phyloP scores from a whole-genome alignment of 495 filamentous ascomycete species.

The Trichoderma virens region DNA sequence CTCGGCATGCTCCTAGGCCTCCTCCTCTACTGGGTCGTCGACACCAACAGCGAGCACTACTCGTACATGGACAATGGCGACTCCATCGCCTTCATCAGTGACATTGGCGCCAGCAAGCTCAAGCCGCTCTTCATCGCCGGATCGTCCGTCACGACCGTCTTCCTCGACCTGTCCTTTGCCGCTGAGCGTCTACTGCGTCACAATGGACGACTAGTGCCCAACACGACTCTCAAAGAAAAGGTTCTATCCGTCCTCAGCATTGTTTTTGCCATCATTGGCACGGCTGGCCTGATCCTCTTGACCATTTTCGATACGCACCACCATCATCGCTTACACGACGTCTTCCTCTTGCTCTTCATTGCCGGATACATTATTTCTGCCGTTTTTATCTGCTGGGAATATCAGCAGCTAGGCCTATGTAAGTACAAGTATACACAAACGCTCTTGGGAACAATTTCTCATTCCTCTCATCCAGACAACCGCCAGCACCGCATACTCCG shows the following conservation, averaged over 20 bases:
- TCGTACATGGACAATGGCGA: constrained; percentile 56
- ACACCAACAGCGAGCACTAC: constrained; percentile 52
- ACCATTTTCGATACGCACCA: constrained; percentile 73
- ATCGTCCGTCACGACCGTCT: constrained; percentile 68
- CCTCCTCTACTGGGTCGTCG: constrained; percentile 53
- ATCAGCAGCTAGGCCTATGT: constrained; percentile 60
- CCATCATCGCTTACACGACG: constrained; percentile 59
- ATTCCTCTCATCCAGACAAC: constrained; percentile 40
- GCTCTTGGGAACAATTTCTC: neutral
- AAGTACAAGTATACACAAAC: neutral
- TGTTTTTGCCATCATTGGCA: constrained; percentile 66
- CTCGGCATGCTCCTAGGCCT: constrained; percentile 52
- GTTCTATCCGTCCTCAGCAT: constrained; percentile 60
- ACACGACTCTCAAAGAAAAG: constrained; percentile 61
- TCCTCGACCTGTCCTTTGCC: constrained; percentile 74
- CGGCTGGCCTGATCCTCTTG: constrained; percentile 69
- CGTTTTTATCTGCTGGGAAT: constrained; percentile 81
- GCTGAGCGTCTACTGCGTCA: constrained; percentile 80
- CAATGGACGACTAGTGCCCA: constrained; percentile 60
- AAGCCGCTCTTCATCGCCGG: constrained; percentile 87
- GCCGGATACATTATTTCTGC: constrained; percentile 73
- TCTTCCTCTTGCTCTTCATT: constrained; percentile 80
- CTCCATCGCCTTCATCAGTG: constrained; percentile 77
- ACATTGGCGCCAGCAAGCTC: constrained; percentile 59
- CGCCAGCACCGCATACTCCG: constrained; percentile 65